Conservation (phyloP, 192 early-diverging fungal species). For the Coemansia sp. region DNA sequence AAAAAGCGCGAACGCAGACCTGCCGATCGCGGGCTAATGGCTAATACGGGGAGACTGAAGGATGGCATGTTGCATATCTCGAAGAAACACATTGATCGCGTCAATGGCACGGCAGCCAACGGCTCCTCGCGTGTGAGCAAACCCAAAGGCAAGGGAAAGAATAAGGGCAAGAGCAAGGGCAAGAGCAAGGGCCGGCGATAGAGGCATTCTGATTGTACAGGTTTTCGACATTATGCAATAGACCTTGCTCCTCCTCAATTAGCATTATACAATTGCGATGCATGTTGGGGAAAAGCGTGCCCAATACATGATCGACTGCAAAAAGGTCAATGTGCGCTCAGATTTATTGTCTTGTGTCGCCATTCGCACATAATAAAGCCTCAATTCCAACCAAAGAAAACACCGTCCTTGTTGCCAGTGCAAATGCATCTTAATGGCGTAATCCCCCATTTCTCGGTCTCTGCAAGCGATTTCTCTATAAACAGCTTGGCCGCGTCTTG, state of each 20-base stretch:
- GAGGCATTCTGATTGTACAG: not conserved
- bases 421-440: not conserved
- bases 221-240: not conserved
- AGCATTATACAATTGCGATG: constrained; percentile 1
- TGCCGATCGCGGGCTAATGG: constrained; percentile 24
- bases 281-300: not conserved
- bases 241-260: no score
- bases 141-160: constrained; percentile 5
- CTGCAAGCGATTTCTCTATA: not conserved
- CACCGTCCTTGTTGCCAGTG: not conserved
- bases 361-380: not conserved
- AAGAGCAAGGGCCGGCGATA: constrained; percentile 7
- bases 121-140: constrained; percentile 13
- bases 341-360: not conserved
- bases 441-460: not conserved
- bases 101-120: constrained; percentile 7
- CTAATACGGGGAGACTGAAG: constrained; percentile 27
- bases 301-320: not conserved
- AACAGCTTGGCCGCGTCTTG: not conserved
- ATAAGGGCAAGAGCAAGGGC: not conserved
- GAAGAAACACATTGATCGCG: constrained; percentile 40
- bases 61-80: constrained; percentile 45
- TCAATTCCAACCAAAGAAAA: not conserved
- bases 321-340: constrained; percentile 6
- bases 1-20: constrained; percentile 4